Percentiles rank a stretch among this genome's conserved stretches.
Conservation (phyloP, 2,329 filamentous ascomycete genomes). For the Mycosphaerella sp. region DNA sequence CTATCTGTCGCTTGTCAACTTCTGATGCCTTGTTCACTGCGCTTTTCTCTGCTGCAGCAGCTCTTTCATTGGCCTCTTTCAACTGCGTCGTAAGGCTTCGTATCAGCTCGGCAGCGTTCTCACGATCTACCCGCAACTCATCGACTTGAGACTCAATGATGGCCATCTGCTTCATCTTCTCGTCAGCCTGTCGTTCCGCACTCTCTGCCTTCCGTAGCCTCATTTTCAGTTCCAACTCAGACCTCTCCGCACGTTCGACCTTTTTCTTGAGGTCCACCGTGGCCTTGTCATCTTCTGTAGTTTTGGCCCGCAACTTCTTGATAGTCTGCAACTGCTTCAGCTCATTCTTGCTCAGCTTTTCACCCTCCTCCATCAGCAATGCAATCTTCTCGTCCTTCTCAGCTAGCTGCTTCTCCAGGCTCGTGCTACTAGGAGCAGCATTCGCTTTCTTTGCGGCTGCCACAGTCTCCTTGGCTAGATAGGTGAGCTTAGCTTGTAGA, state of each 20-base stretch:
- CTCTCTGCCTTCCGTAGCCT: conserved; percentile 56
- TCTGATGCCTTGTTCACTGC: conserved; percentile 62
- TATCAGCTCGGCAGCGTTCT: conserved; percentile 52
- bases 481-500: conserved; percentile 83
- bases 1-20: conserved; percentile 52
- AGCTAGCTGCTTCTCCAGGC: conserved; percentile 68
- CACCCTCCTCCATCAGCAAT: conserved; percentile 83
- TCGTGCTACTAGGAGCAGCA: conserved; percentile 56
- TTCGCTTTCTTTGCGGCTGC: conserved; percentile 66
- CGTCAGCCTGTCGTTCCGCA: conserved; percentile 50
- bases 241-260: conserved; percentile 59
- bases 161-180: conserved; percentile 55
- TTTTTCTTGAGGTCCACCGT: conserved; percentile 51
- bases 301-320: conserved; percentile 62
- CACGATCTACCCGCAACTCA: conserved; percentile 29
- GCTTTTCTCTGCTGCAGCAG: conserved; percentile 60
- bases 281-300: conserved; percentile 47
- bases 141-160: conserved; percentile 44
- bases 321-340: conserved; percentile 76
- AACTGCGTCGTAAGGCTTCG: conserved; percentile 64
- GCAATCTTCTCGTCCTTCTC: conserved; percentile 91
- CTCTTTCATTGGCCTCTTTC: conserved; percentile 59
- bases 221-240: conserved; percentile 54
- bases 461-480: conserved; percentile 72
- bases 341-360: conserved; percentile 78